Base-by-base conservation (phyloP, 768 basidiomycete genomes). In the Xerocomellus chrysenteron region DNA sequence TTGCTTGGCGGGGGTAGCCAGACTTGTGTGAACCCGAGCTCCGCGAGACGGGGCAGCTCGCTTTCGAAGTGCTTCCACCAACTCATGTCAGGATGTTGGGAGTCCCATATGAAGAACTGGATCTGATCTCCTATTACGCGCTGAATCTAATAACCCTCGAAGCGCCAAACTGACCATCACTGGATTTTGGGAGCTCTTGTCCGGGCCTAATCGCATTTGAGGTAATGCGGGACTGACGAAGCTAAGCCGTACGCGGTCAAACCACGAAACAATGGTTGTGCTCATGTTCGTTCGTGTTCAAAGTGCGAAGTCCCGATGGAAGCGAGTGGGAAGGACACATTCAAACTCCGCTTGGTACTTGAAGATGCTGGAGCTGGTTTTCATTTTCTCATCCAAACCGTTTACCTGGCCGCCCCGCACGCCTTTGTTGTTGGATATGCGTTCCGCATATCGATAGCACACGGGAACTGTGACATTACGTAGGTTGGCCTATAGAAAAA, bases 1-100 rank as follows among this genome's bases (percentile, higher is more conserved):
- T 92, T 93, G 68, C 88, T 88, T 17, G 89, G 87, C 7, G 91
- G 92, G 35, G 91, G 91, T 33, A 93, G 73, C 91, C 91, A 94
- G 4, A 85, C 78, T 68, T 91, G 89, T 0, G 91, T 92, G 62
- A 92, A 78, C 14, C 91, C 92, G 58, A 90, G 74, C 44, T 80
- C 75, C 5, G 80, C 80, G 19, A 94, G 78, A 42, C 65, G 73
- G 13, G 89, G 86, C 12, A 88, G 73, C 65, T 91, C 84, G 11
- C 60, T 62, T 67, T 88, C 84, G 36, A 93, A 78, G 68, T 89
- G 83, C 64, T 79, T 78, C 91, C 92, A 94, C 91, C 92, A 92
- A 68, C 85, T 89, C 75, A 83, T 69, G 17, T 74, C 69, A 14
- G 77, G 75, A 61, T 82, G 79, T 28, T 73, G 70, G 32, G 82